A percentile compares a stretch with the other conserved stretches of the same genome.
phyloP scores from a whole-genome alignment of 2,329 filamentous ascomycete genomes.

The Fusarium luffae region DNA sequence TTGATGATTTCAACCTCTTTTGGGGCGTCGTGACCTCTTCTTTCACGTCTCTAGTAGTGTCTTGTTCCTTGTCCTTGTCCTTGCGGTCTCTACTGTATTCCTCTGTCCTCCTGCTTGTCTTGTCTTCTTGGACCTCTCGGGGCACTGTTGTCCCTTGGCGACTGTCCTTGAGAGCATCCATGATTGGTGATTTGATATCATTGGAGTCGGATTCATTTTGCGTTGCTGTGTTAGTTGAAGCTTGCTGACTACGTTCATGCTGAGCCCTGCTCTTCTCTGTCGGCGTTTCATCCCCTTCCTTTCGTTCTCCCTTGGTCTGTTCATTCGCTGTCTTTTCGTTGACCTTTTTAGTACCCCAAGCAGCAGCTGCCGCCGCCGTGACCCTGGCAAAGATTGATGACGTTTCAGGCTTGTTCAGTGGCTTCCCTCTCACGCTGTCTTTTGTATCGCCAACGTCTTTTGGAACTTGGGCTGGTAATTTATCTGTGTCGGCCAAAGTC shows the following conservation, averaged over 20 bases:
- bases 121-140: background rate
- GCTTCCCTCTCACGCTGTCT: background rate
- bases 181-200: background rate
- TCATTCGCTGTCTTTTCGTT: constrained; percentile 47
- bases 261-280: background rate
- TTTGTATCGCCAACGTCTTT: background rate
- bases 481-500: constrained; percentile 5
- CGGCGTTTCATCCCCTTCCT: constrained; percentile 10
- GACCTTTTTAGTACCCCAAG: constrained; percentile 30
- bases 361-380: constrained; percentile 38
- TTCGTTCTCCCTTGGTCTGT: constrained; percentile 54
- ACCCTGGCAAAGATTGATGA: constrained; percentile 24
- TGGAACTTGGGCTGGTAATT: background rate
- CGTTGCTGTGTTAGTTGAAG: background rate
- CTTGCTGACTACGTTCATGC: background rate
- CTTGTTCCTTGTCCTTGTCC: constrained; percentile 18
- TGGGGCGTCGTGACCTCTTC: constrained; percentile 1
- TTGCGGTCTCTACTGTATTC: constrained; percentile 39
- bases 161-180: constrained; percentile 32
- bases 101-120: constrained; percentile 16
- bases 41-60: constrained; percentile 11
- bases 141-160: constrained; percentile 43
- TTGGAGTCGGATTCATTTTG: background rate
- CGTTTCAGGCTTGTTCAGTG: constrained; percentile 7
- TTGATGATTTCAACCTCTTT: constrained; percentile 5